Evolutionary conservation across 257 asterid species (phyloP).

Genomic region (Solanum piurae): DNA sequence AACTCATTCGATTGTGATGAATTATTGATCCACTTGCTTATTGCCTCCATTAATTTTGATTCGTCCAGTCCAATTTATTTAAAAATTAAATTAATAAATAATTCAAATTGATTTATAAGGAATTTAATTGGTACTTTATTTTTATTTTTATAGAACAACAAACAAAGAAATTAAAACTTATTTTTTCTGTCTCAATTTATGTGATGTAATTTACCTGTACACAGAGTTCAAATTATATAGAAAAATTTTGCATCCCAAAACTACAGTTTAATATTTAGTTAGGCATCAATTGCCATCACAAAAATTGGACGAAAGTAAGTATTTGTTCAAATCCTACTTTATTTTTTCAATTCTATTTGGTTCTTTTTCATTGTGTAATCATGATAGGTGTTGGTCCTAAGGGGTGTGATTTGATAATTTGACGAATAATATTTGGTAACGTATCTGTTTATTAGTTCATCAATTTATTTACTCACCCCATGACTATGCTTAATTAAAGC

Average conservation of each 20-base stretch:
- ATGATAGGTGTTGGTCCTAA: neutral
- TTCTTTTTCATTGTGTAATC: neutral
- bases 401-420: neutral
- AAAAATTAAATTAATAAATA: too few relatives aligned
- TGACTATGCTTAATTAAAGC: neutral
- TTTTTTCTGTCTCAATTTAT: too few relatives aligned
- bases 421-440: neutral
- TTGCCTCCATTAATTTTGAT: neutral
- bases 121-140: neutral
- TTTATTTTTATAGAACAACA: neutral
- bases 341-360: too few relatives aligned
- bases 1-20: neutral
- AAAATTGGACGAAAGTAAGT: neutral
- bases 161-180: too few relatives aligned
- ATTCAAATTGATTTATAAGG: neutral
- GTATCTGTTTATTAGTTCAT: neutral
- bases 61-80: neutral
- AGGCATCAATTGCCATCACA: neutral
- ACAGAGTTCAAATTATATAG: too few relatives aligned
- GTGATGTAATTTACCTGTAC: too few relatives aligned
- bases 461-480: neutral
- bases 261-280: neutral
- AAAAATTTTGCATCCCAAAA: too few relatives aligned
- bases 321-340: neutral
- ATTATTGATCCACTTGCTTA: neutral